Evolutionary conservation across 192 early-diverging fungal genomes (phyloP).

Genomic region (Rhizoclosmatium sp.): DNA sequence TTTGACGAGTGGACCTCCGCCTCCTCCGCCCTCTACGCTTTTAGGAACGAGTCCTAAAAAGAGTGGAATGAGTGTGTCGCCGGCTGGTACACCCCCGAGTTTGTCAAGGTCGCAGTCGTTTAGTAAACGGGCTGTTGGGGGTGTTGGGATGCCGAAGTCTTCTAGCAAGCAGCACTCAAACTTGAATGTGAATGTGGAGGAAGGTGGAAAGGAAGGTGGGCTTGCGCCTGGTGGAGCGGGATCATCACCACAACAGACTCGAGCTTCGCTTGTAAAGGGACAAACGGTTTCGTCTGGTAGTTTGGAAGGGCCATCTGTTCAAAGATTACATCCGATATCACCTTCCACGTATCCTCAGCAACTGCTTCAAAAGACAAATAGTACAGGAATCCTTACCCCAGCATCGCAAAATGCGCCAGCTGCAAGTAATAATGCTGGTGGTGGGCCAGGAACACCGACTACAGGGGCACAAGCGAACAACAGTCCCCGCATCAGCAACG

Average conservation of each 20-base stretch:
- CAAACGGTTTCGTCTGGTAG: too few relatives aligned
- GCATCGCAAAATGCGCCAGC: background rate
- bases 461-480: background rate
- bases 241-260: background rate
- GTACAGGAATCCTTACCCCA: background rate
- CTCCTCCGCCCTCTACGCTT: too few relatives aligned
- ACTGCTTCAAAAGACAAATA: background rate
- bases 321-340: too few relatives aligned
- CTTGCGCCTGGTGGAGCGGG: background rate
- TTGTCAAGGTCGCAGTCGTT: conserved; percentile 22
- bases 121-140: background rate
- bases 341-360: background rate
- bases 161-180: conserved; percentile 32
- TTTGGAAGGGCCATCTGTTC: too few relatives aligned
- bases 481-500: background rate
- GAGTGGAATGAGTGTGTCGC: conserved; percentile 9
- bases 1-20: background rate
- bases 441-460: too few relatives aligned
- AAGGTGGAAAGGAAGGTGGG: background rate
- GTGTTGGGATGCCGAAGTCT: background rate
- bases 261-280: too few relatives aligned
- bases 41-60: conserved; percentile 13
- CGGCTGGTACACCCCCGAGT: conserved; percentile 5
- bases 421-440: background rate
- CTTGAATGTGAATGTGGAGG: conserved; percentile 28